Evolutionary conservation across 257 asterid species (phyloP).

Genomic region (Nicotiana benthamiana): DNA sequence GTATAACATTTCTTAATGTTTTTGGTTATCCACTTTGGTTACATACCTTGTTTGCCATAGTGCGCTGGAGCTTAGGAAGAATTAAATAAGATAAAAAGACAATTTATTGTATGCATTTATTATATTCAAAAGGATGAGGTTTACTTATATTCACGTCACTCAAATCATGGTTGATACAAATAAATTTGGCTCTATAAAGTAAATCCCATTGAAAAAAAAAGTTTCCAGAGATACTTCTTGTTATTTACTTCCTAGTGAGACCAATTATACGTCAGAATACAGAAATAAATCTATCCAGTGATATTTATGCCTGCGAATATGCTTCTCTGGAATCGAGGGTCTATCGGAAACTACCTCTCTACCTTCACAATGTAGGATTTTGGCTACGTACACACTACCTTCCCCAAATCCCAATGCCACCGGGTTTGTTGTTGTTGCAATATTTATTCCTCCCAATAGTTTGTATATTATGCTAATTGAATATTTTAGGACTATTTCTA

Average conservation of each 20-base stretch:
- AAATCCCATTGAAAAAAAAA: neutral
- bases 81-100: neutral
- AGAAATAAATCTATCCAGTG: neutral
- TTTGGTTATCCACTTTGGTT: neutral
- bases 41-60: neutral
- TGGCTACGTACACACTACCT: too few relatives aligned
- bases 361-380: too few relatives aligned
- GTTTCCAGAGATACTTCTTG: neutral
- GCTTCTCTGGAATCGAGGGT: too few relatives aligned
- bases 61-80: neutral
- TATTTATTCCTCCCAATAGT: neutral
- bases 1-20: too few relatives aligned
- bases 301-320: neutral
- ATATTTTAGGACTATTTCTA: too few relatives aligned
- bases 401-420: too few relatives aligned
- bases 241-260: neutral
- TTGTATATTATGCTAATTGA: too few relatives aligned
- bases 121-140: neutral
- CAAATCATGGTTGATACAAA: neutral
- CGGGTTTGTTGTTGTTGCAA: too few relatives aligned
- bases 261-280: neutral
- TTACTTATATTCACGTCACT: neutral
- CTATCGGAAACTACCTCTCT: too few relatives aligned
- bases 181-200: neutral
- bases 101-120: neutral